A percentile compares a stretch with the other conserved stretches of the same genome.
Conservation (phyloP, 2,329 filamentous ascomycete genomes). For the Aspergillus bombycis region DNA sequence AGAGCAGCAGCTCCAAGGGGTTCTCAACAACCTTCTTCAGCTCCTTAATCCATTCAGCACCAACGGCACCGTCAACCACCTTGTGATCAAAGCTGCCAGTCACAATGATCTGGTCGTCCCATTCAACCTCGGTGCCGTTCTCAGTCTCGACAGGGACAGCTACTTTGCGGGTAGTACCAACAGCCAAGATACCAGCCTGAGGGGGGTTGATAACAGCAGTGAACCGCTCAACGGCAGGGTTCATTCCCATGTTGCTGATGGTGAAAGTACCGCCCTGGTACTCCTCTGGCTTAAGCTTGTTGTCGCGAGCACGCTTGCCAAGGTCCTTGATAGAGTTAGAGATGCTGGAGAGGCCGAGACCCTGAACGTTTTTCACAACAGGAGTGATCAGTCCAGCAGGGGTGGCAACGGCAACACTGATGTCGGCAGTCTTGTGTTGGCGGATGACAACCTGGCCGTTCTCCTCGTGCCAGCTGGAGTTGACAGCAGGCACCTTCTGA, state of each 20-base stretch:
- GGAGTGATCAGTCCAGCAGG: slow-evolving; percentile 94
- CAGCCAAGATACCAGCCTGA: slow-evolving; percentile 91
- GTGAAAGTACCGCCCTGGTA: slow-evolving; percentile 99
- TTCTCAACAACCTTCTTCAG: slow-evolving; percentile 98
- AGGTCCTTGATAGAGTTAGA: slow-evolving; percentile 92
- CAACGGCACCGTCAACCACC: slow-evolving; percentile 94
- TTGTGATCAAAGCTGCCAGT: slow-evolving; percentile 99
- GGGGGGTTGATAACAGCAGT: slow-evolving; percentile 99
- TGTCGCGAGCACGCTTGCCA: slow-evolving; percentile 91
- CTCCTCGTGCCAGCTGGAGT: slow-evolving; percentile 86
- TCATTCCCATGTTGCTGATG: slow-evolving; percentile 99
- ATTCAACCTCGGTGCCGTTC: slow-evolving; percentile 79
- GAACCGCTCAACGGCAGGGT: slow-evolving; percentile 92
- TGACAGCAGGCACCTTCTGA: slow-evolving; percentile 92
- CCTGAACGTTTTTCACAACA: slow-evolving; percentile 88
- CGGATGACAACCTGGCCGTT: slow-evolving; percentile 80
- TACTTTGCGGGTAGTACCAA: slow-evolving; percentile 95
- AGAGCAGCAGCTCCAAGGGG: slow-evolving; percentile 91
- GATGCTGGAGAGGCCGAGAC: slow-evolving; percentile 84
- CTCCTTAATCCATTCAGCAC: slow-evolving; percentile 94
- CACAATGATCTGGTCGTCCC: slow-evolving; percentile 96
- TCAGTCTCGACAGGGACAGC: slow-evolving; percentile 83
- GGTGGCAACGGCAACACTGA: slow-evolving; percentile 93
- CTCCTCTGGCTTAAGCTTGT: slow-evolving; percentile 99
- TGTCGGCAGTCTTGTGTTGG: slow-evolving; percentile 89